Percentiles rank a stretch among this genome's conserved stretches.
These are phyloP conservation scores for Sporothrix humicola DNA, from an alignment of 2,329 filamentous ascomycete species.

Conservation along the genomic window DNA sequence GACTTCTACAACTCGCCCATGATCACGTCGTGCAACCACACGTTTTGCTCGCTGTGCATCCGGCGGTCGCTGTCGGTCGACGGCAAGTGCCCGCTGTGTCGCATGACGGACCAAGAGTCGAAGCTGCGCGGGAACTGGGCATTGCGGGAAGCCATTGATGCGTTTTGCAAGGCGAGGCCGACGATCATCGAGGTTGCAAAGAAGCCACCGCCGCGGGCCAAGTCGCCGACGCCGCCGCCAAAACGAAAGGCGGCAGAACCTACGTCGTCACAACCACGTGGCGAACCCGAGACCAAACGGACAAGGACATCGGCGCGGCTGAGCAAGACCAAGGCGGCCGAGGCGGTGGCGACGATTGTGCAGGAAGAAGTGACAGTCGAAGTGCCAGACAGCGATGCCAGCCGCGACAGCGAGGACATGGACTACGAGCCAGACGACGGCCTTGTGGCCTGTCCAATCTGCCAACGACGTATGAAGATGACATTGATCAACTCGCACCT, in stretches of 20 bases:
- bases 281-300: constrained; percentile 52
- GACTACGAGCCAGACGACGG: constrained; percentile 65
- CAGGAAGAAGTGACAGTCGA: constrained; percentile 41
- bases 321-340: constrained; percentile 51
- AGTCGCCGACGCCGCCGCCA: constrained; percentile 29
- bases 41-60: constrained; percentile 96
- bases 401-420: constrained; percentile 41
- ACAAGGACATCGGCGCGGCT: constrained; percentile 59
- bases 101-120: constrained; percentile 77
- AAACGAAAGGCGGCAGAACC: constrained; percentile 61
- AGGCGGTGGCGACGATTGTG: constrained; percentile 47
- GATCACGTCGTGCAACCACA: constrained; percentile 92
- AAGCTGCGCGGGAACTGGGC: constrained; percentile 85
- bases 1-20: constrained; percentile 96
- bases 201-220: constrained; percentile 43
- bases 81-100: constrained; percentile 86
- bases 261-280: constrained; percentile 40
- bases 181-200: constrained; percentile 69
- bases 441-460: constrained; percentile 83
- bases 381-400: constrained; percentile 33
- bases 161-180: constrained; percentile 71
- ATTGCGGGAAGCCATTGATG: constrained; percentile 81
- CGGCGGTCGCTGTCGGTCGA: constrained; percentile 81
- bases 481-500: constrained; percentile 80
- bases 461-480: constrained; percentile 77